Base-by-base conservation (phyloP, 306 rosid species). In the Malus sylvestris region DNA sequence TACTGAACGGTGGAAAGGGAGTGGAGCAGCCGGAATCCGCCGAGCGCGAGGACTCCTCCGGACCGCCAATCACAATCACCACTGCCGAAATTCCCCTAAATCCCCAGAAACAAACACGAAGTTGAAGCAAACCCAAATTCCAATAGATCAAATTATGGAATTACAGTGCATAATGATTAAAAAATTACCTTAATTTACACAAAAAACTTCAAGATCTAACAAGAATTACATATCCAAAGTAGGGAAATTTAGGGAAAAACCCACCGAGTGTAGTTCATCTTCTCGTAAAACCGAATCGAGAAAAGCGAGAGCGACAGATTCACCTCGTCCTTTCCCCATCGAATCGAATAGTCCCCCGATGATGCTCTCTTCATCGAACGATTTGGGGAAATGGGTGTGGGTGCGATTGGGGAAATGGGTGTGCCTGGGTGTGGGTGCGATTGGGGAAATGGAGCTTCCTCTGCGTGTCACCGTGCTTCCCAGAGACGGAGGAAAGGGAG, bases 261-360 rank as follows among this genome's bases (percentile, higher is more conserved):
- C 79, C 46, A 79, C 29, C 29, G 29, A 80, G 66, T 81, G 81
- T 86, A 85, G 81, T 89, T 89, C 97, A 95, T 95, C 96, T 90
- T 95, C 87, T 95, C 99, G 45, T 90, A 95, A 79, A 89, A 92
- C 9, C 97, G 97, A 73, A 92, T 92, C 0, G 99, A 95, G 85
- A 95, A 93, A 8, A 95, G 97, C 1, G 99, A 95, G 3, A 95
- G 93, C 4, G 97, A 95, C 63, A 95, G 91, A 72, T 95, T 86
- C 71, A 95, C 96, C 90, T 92, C 99, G 76, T 95, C 99, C 58
- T 89, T 95, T 10, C 97, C 99, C 93, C 89, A 89, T 4, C 93
- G 87, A 8, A 73, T 33, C 29, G n/a, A 35, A 27, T 58, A 81
- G 38, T 70, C 86, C 71, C 70, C 82, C 2, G 82, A 3, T 64